phyloP scores from a whole-genome alignment of 148 eudicot species.

The Rhododendron ovatum region DNA sequence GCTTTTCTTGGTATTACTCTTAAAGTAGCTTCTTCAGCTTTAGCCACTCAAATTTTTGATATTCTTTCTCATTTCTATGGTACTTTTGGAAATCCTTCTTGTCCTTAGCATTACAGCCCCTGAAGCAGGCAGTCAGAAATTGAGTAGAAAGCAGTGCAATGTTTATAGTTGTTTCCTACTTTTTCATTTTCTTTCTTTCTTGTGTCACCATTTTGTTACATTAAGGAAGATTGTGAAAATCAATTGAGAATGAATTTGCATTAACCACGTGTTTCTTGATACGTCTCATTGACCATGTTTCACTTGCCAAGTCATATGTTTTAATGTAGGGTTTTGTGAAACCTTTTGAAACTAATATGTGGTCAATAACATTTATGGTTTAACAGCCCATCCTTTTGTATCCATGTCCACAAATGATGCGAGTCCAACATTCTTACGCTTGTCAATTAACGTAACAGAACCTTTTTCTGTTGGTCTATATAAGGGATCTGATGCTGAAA shows the following conservation, averaged over 20 bases:
- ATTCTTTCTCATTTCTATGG: not conserved
- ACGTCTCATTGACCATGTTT: not conserved
- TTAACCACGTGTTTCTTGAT: not conserved
- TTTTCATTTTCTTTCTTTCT: not conserved
- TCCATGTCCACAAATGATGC: not conserved
- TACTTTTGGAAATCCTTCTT: not conserved
- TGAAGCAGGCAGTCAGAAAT: conserved; percentile 3
- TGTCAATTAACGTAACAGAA: not conserved
- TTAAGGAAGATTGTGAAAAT: not conserved
- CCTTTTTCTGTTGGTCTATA: not conserved
- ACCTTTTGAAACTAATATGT: not conserved
- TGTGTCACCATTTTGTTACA: not conserved
- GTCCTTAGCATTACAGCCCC: not conserved
- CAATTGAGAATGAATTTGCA: not conserved
- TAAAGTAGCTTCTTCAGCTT: not conserved
- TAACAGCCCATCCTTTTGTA: not conserved
- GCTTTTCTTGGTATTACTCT: not conserved
- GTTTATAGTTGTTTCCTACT: not conserved
- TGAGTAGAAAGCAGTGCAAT: not conserved
- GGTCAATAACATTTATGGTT: not conserved
- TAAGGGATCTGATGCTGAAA: not conserved
- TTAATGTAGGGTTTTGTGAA: not conserved
- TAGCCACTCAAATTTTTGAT: not conserved
- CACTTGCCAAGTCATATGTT: not conserved
- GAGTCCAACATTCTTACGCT: not conserved